These are phyloP conservation scores for Niebla homalea DNA, from an alignment of 495 filamentous ascomycete species.

Conservation along the genomic window DNA sequence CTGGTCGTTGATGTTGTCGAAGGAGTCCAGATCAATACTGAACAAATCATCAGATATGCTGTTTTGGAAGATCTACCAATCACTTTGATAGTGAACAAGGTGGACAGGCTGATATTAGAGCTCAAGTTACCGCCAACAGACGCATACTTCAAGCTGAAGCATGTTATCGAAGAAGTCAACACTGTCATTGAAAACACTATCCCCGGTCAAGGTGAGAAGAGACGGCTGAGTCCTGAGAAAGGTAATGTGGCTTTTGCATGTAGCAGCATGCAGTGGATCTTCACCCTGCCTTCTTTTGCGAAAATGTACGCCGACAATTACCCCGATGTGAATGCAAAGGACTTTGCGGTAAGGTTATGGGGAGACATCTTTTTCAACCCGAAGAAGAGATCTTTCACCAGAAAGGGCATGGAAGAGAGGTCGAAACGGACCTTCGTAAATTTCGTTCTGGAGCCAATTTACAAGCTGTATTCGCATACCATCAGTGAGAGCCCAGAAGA, in stretches of 20 bases:
- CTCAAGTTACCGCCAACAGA: conserved; percentile 89
- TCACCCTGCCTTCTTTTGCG: conserved; percentile 83
- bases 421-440: conserved; percentile 83
- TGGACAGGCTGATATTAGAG: conserved; percentile 90
- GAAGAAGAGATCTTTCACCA: conserved; percentile 72
- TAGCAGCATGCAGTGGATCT: conserved; percentile 89
- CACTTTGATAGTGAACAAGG: conserved; percentile 87
- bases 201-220: conserved; percentile 67
- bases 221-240: conserved; percentile 85
- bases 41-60: conserved; percentile 92
- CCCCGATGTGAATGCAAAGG: conserved; percentile 51
- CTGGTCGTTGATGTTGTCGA: conserved; percentile 96
- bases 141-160: conserved; percentile 96
- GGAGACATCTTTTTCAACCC: conserved; percentile 97
- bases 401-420: conserved; percentile 68
- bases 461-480: conserved; percentile 94
- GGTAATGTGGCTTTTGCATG: conserved; percentile 94
- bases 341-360: conserved; percentile 78
- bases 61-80: conserved; percentile 82
- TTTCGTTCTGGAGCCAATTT: conserved; percentile 91
- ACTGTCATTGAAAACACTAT: conserved; percentile 80
- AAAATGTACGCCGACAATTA: conserved; percentile 92
- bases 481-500: conserved; percentile 84
- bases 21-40: conserved; percentile 89
- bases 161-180: conserved; percentile 95